These are phyloP conservation scores for Pichiaceae sp. DNA, from an alignment of 1,139 yeast genomes.

Conservation along the genomic window DNA sequence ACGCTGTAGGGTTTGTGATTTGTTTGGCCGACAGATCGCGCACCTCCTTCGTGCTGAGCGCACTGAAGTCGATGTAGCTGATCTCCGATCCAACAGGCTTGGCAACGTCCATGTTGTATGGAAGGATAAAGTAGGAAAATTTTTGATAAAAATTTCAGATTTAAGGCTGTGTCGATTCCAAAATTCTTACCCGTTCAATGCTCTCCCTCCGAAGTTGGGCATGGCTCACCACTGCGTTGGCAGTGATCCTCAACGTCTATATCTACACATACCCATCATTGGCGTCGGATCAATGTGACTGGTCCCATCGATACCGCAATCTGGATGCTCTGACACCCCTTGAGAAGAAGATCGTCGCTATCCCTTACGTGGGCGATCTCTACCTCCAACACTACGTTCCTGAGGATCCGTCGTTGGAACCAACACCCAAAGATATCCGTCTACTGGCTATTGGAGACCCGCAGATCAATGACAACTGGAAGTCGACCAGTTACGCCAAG, in stretches of 20 bases:
- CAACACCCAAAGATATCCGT: slow-evolving; percentile 39
- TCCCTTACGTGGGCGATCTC: slow-evolving; percentile 31
- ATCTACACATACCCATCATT: slow-evolving; percentile 71
- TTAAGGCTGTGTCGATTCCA: slow-evolving; percentile 29
- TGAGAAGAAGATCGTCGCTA: slow-evolving; percentile 11
- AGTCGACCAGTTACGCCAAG: slow-evolving; percentile 61
- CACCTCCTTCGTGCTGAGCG: slow-evolving; percentile 75
- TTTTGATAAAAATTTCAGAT: neutral
- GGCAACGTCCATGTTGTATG: slow-evolving; percentile 76
- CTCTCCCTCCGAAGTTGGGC: slow-evolving; percentile 6
- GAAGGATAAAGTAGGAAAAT: neutral
- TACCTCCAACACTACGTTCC: slow-evolving; percentile 19
- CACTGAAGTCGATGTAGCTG: slow-evolving; percentile 85
- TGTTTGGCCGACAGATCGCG: slow-evolving; percentile 86
- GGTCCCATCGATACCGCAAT: slow-evolving; percentile 30
- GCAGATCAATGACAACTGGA: slow-evolving; percentile 85
- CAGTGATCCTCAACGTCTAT: slow-evolving; percentile 45
- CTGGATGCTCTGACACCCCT: slow-evolving; percentile 9
- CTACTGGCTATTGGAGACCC: slow-evolving; percentile 91
- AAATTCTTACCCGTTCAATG: neutral
- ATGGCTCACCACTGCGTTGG: slow-evolving; percentile 21
- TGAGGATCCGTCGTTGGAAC: slow-evolving; percentile 12
- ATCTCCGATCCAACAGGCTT: slow-evolving; percentile 95
- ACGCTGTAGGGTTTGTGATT: slow-evolving; percentile 88
- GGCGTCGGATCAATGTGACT: slow-evolving; percentile 43